Evolutionary conservation across 2,329 filamentous ascomycete genomes (phyloP).

Genomic region (Chaetomium olivaceum): DNA sequence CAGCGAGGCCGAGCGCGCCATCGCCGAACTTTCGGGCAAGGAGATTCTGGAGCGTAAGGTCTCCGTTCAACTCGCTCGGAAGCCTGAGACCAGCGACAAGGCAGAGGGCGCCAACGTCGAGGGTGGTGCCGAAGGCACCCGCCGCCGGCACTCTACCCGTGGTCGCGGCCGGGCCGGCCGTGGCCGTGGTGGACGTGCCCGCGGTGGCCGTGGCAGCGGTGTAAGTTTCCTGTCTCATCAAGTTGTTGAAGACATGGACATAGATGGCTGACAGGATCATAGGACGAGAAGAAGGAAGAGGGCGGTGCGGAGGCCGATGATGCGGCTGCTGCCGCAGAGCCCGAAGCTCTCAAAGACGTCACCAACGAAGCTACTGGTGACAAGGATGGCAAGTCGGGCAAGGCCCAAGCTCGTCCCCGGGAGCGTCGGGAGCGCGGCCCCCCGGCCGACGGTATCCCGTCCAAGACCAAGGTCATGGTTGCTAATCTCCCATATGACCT

Average conservation of each 20-base stretch:
- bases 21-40: conserved; percentile 92
- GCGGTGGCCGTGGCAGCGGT: conserved; percentile 64
- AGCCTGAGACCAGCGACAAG: conserved; percentile 86
- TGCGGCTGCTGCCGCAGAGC: conserved; percentile 51
- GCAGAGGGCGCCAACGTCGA: conserved; percentile 74
- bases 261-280: conserved; percentile 24
- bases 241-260: not conserved
- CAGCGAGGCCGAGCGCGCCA: conserved; percentile 91
- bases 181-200: conserved; percentile 63
- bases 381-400: conserved; percentile 49
- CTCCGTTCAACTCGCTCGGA: conserved; percentile 96
- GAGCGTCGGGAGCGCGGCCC: conserved; percentile 83
- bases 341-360: conserved; percentile 61
- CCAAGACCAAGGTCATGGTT: conserved; percentile 99
- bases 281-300: conserved; percentile 48
- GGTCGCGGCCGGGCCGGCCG: conserved; percentile 67
- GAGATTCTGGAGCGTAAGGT: conserved; percentile 99
- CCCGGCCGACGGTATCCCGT: conserved; percentile 94
- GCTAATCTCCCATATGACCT: conserved; percentile 98
- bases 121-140: conserved; percentile 63
- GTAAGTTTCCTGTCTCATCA: conserved; percentile 43
- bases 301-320: conserved; percentile 48
- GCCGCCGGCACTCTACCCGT: conserved; percentile 63
- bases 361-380: conserved; percentile 60
- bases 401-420: conserved; percentile 58